These are phyloP conservation scores for Irpex rosettiformis DNA, from an alignment of 1,284 basidiomycete species.

Conservation along the genomic window DNA sequence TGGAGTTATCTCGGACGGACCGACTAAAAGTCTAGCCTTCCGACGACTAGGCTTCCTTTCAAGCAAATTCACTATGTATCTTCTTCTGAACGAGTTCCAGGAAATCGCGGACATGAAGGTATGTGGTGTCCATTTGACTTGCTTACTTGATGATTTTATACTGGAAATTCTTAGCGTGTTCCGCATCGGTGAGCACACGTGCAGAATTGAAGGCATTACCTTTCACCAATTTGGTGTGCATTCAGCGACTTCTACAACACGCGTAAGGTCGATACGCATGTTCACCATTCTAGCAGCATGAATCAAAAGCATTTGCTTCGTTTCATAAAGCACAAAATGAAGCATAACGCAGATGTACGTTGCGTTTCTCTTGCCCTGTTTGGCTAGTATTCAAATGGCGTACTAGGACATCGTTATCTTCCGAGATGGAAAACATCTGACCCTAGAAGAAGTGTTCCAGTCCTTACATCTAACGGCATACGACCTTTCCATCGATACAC, in stretches of 20 bases:
- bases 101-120: slow-evolving; percentile 98
- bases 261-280: slow-evolving; percentile 97
- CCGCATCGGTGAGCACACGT: slow-evolving; percentile 56
- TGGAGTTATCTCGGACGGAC: slow-evolving; percentile 86
- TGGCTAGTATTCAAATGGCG: not conserved
- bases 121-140: slow-evolving; percentile 22
- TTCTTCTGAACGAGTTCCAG: slow-evolving; percentile 90
- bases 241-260: slow-evolving; percentile 96
- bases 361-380: not conserved
- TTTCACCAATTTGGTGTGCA: not conserved
- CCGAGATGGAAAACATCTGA: slow-evolving; percentile 88
- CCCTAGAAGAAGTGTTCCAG: slow-evolving; percentile 92
- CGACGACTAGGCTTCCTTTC: slow-evolving; percentile 89
- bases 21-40: slow-evolving; percentile 95
- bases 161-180: slow-evolving; percentile 45
- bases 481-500: slow-evolving; percentile 97
- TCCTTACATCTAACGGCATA: slow-evolving; percentile 95
- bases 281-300: slow-evolving; percentile 98
- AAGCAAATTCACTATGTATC: slow-evolving; percentile 97
- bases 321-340: slow-evolving; percentile 99
- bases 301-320: slow-evolving; percentile 99
- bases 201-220: not conserved
- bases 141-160: not conserved
- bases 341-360: slow-evolving; percentile 69
- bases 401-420: slow-evolving; percentile 91